Evolutionary conservation across 768 basidiomycete genomes (phyloP), one percentile per base, ranked within the genome.

Genomic region (Peribolospora kevripleyi): DNA sequence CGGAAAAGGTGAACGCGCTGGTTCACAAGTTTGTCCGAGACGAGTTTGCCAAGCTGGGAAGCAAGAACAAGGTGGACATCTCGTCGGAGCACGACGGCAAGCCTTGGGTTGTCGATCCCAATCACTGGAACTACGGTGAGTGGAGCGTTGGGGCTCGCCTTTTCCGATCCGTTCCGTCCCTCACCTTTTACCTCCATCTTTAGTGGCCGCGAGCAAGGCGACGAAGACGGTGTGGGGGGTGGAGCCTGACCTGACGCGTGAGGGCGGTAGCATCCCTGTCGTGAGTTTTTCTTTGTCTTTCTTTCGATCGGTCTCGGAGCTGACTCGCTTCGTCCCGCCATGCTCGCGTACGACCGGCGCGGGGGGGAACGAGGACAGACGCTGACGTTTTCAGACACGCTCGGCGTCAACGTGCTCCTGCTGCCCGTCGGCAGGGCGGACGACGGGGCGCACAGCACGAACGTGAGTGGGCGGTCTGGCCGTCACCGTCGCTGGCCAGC

Each of bases 211-310:
- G 58, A 45, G 37, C 40, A 41, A 46, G 7, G 61, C 55, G 1
- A 64, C 61, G 3, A 57, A 71, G 69, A 65, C 68, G 6, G 64
- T 88, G 7, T 88, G 85, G 69, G 71, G 75, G 49, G 73, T 74
- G 64, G 75, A 76, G 5, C 87, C 87, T 0, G 84, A 90, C 65
- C 70, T 81, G 56, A 87, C 82, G 2, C 77, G 86, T 46, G 87
- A 91, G 66, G 86, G 86, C n/a, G 90, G 90, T 4, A 85, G 84
- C 5, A 90, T 90, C 59, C 88, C 88, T 0, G 84, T 91, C 10
- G 3, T 1, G 11, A 7, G 38, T 41, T 52, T 46, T 48, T 41
- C 14, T 46, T 8, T 37, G 14, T 36, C 10, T 38, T 10, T 38
- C 25, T 38, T 3, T 45, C 50, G 40, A 56, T 61, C 48, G 25